These are phyloP conservation scores for Aleurites moluccanus DNA, from an alignment of 441 rosid genomes.

Conservation along the genomic window DNA sequence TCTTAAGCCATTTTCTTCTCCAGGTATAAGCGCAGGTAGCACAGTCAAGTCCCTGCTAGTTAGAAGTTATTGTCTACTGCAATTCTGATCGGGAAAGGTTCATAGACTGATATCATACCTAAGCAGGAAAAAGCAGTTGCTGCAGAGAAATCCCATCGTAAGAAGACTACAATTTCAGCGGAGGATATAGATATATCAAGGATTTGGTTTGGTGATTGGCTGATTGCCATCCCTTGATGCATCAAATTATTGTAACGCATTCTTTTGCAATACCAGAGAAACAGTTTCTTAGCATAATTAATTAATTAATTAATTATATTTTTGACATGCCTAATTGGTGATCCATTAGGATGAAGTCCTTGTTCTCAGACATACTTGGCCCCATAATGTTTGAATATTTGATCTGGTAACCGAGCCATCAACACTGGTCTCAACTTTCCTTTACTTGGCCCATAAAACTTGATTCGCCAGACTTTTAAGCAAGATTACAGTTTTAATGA, in stretches of 20 bases:
- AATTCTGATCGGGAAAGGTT: not conserved
- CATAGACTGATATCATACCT: not conserved
- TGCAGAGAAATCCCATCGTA: not conserved
- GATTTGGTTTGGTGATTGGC: not conserved
- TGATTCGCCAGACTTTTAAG: no score
- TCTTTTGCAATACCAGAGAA: not conserved
- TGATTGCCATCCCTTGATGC: not conserved
- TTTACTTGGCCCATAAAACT: no score
- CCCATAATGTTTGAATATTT: no score
- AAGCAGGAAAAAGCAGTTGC: not conserved
- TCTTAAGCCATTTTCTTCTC: slow-evolving; percentile 3
- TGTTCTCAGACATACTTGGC: no score
- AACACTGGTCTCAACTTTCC: no score
- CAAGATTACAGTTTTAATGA: no score
- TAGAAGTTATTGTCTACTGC: not conserved
- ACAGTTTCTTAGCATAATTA: not conserved
- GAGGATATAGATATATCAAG: not conserved
- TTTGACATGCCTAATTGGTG: not conserved
- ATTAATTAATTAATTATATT: not conserved
- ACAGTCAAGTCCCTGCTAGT: not conserved
- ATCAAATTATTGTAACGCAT: not conserved
- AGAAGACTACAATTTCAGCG: not conserved
- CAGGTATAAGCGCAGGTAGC: slow-evolving; percentile 54
- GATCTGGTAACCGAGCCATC: no score
- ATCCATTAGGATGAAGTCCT: no score